Evolutionary conservation across 768 basidiomycete genomes (phyloP), one percentile per base, ranked within the genome.

Genomic region (Leucosporidium scottii): DNA sequence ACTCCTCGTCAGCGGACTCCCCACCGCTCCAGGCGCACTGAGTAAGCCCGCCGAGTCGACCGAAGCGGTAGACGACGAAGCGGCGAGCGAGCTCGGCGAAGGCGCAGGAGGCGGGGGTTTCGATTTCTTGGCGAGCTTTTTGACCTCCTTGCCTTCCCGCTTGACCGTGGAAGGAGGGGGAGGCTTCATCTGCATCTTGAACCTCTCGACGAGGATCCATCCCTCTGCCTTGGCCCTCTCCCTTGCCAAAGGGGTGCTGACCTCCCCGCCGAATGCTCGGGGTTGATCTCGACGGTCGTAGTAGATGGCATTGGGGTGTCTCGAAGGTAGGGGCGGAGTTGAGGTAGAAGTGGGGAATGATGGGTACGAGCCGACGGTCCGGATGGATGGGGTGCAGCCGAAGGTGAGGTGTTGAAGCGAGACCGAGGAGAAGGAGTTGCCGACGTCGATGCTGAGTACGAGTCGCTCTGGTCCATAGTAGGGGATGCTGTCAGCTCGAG

Each of bases 141-240:
- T 65, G 31, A 36, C 20, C 30, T 47, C 56, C 34, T 25, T 60
- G n/a, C n/a, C 3, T 18, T 54, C 9, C 9, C 30, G 21, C 23
- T 36, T 15, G 10, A 17, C 12, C 8, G 36, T 4, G 10, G 27
- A 27, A 3, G 17, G 10, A 0, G 4, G 53, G 2, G 10, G 17
- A 3, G 36, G 65, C 21, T 27, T 27, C 25, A 62, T 50, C 57
- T 71, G 70, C 12, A 57, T 59, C 61, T 71, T 71, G 50, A 58
- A 71, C 13, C 13, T 27, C 25, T 61, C 58, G 23, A 65, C 66
- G 39, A 66, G 4, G 0, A 50, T 44, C 70, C 66, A 71, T 0
- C 66, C 66, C 18, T 62, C 63, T 1, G 36, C 39, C 7, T n/a
- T 23, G 3, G 59, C 61, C 17, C 49, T 20, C 17, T 15, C 18